Conservation (phyloP, 2,329 filamentous ascomycete genomes). For the Colletotrichum acutatum region DNA sequence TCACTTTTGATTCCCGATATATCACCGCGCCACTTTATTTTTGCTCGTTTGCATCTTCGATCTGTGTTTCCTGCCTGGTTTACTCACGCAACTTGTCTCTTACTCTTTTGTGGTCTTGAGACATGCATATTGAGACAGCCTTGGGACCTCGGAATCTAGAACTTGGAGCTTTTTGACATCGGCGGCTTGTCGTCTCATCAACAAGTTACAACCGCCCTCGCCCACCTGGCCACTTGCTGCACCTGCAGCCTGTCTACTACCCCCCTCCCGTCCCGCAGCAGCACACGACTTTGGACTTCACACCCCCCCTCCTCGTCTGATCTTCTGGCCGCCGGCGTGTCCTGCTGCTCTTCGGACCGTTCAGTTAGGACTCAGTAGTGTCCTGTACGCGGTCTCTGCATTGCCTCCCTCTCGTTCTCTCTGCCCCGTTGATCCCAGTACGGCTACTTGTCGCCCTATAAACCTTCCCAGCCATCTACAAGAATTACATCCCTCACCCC, state of each 20-base stretch:
- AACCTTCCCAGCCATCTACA: conserved; percentile 14
- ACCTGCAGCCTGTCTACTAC: conserved; percentile 4
- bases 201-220: conserved; percentile 5
- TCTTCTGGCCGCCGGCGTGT: conserved; percentile 2
- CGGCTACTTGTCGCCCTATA: conserved; percentile 3
- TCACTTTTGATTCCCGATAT: conserved; percentile 1
- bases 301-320: conserved; percentile 10
- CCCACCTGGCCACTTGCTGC: conserved; percentile 9
- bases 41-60: neutral
- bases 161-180: conserved; percentile 10
- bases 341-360: neutral
- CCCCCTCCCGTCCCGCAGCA: conserved; percentile 4
- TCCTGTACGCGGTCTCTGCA: conserved; percentile 1
- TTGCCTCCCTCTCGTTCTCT: conserved; percentile 1
- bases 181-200: conserved; percentile 32
- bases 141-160: conserved; percentile 1
- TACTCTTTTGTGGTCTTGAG: neutral
- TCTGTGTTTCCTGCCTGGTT: neutral
- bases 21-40: conserved; percentile 23
- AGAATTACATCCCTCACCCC: conserved; percentile 11
- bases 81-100: neutral
- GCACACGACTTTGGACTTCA: neutral
- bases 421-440: neutral
- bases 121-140: conserved; percentile 25
- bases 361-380: neutral